phyloP scores from a whole-genome alignment of 2,329 filamentous ascomycete genomes.

The Penicillium sp. region DNA sequence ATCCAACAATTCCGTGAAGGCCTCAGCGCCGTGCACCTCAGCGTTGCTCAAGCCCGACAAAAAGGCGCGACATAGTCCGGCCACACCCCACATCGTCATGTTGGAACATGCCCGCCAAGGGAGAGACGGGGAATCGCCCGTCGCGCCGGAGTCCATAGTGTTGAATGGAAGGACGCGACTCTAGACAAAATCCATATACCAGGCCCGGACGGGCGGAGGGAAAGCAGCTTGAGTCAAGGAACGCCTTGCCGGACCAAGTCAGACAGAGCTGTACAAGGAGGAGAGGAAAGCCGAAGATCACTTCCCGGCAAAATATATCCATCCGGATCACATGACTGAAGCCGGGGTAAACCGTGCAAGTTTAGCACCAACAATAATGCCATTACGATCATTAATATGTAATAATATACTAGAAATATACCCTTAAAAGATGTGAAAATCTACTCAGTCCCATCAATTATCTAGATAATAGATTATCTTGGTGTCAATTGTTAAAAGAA shows the following conservation, averaged over 20 bases:
- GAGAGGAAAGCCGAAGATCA: conserved; percentile 5
- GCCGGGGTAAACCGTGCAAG: conserved; percentile 13
- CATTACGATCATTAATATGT: not conserved
- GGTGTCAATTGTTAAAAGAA: not conserved
- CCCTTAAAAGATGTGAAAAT: too few species aligned
- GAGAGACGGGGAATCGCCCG: conserved; percentile 44
- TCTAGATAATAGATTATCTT: not conserved
- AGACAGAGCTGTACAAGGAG: conserved; percentile 3
- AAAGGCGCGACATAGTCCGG: conserved; percentile 70
- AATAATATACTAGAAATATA: too few species aligned
- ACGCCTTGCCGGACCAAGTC: conserved; percentile 6
- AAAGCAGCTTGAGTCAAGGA: conserved; percentile 1
- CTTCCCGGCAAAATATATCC: conserved; percentile 16
- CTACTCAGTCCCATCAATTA: too few species aligned
- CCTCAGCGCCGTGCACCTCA: conserved; percentile 72
- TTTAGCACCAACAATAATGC: not conserved
- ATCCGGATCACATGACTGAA: conserved; percentile 25
- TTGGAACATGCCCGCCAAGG: conserved; percentile 72
- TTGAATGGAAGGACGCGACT: conserved; percentile 22
- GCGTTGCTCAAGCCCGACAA: conserved; percentile 71
- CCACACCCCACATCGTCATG: conserved; percentile 71
- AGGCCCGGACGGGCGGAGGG: not conserved
- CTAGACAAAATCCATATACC: conserved; percentile 27
- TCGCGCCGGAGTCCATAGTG: conserved; percentile 43
- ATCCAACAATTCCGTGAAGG: conserved; percentile 74